Evolutionary conservation across 805 yeast species (phyloP).

Genomic region (Sungouiozyma ichnusensis): DNA sequence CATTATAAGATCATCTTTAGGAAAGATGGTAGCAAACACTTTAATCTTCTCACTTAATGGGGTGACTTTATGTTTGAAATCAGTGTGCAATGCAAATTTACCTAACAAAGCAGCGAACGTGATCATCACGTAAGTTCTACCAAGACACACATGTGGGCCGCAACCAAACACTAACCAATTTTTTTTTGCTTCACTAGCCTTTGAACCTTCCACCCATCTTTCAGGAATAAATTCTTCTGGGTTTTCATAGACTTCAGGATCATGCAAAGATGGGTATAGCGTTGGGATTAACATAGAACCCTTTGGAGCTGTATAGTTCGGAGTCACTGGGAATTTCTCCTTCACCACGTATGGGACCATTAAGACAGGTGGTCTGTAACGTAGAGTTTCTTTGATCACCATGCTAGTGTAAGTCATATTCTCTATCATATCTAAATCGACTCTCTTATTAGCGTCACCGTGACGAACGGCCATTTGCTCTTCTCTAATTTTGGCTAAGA

Average conservation of each 20-base stretch:
- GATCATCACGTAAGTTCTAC: slow-evolving; percentile 88
- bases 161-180: slow-evolving; percentile 97
- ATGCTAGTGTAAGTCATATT: slow-evolving; percentile 78
- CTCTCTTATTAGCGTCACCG: slow-evolving; percentile 54
- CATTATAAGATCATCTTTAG: slow-evolving; percentile 84
- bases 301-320: slow-evolving; percentile 84
- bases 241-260: slow-evolving; percentile 89
- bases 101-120: slow-evolving; percentile 85
- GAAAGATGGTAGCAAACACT: slow-evolving; percentile 97
- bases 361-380: slow-evolving; percentile 94
- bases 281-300: slow-evolving; percentile 97
- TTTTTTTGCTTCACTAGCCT: slow-evolving; percentile 65
- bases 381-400: slow-evolving; percentile 86
- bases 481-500: slow-evolving; percentile 73
- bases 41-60: slow-evolving; percentile 81
- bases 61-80: slow-evolving; percentile 75
- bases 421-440: slow-evolving; percentile 67
- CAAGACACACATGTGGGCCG: slow-evolving; percentile 94
- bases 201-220: slow-evolving; percentile 78
- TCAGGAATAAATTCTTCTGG: slow-evolving; percentile 95
- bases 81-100: slow-evolving; percentile 72
- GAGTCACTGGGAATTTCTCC: slow-evolving; percentile 72
- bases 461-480: slow-evolving; percentile 81
- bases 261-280: slow-evolving; percentile 90
- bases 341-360: slow-evolving; percentile 97